Conservation (phyloP, 1,284 basidiomycete genomes). For the Irpex sp. region DNA sequence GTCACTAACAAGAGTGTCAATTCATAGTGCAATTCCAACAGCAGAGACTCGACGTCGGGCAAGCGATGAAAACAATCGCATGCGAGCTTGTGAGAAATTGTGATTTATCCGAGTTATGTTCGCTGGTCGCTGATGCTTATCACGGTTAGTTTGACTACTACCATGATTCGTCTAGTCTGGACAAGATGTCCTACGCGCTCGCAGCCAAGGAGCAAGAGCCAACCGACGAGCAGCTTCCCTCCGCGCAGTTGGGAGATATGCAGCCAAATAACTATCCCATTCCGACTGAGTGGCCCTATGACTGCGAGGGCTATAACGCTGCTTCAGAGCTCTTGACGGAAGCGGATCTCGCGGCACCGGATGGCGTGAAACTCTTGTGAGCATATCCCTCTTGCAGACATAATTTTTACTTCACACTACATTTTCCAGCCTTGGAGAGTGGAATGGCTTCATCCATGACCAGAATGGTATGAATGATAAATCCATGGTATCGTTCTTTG, state of each 20-base stretch:
- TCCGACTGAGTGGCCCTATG: background rate
- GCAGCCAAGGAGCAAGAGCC: conserved; percentile 4
- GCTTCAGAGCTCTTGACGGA: background rate
- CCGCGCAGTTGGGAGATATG: background rate
- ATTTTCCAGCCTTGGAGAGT: conserved; percentile 15
- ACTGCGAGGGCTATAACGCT: background rate
- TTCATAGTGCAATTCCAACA: conserved; percentile 12
- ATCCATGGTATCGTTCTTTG: conserved; percentile 16
- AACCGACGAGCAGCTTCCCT: background rate
- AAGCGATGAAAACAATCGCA: conserved; percentile 14
- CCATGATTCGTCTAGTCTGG: conserved; percentile 4
- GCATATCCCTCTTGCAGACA: background rate
- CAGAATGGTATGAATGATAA: conserved; percentile 3
- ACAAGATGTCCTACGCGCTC: conserved; percentile 9
- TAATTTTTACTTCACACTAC: background rate
- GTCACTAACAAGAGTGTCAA: background rate
- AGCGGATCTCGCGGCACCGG: background rate
- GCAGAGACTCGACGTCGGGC: conserved; percentile 7
- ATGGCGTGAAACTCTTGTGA: background rate
- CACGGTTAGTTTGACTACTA: conserved; percentile 14
- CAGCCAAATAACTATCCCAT: background rate
- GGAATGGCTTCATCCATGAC: conserved; percentile 18
- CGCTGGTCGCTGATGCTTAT: background rate
- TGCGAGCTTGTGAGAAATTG: conserved; percentile 13
- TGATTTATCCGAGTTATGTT: background rate